Evolutionary conservation across 1,284 basidiomycete genomes (phyloP).

Genomic region (Coniferiporia sulphurascens): DNA sequence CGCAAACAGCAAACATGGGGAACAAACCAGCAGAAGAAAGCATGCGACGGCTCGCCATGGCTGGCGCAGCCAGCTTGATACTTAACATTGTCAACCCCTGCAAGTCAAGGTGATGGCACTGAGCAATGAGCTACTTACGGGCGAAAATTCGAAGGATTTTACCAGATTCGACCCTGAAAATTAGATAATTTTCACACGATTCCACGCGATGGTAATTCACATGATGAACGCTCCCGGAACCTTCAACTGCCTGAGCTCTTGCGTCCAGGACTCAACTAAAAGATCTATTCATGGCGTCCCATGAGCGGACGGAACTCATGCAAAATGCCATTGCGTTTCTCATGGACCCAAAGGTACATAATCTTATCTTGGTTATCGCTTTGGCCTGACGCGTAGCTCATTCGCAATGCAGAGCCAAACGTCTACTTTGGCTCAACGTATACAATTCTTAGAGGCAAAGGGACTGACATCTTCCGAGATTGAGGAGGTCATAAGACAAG

Average conservation of each 20-base stretch:
- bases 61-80: slow-evolving; percentile 44
- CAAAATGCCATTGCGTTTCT: slow-evolving; percentile 81
- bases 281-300: slow-evolving; percentile 37
- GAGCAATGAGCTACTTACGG: not conserved
- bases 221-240: not conserved
- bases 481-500: slow-evolving; percentile 76
- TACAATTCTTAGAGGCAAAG: slow-evolving; percentile 94
- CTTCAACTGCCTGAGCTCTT: not conserved
- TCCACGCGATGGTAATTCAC: not conserved
- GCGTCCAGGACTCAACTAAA: slow-evolving; percentile 5
- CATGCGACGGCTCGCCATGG: slow-evolving; percentile 30
- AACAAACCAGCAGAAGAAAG: slow-evolving; percentile 15
- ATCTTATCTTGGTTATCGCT: not conserved
- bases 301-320: slow-evolving; percentile 67
- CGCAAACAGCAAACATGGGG: not conserved
- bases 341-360: slow-evolving; percentile 63
- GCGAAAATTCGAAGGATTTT: slow-evolving; percentile 12
- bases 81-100: slow-evolving; percentile 33
- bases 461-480: slow-evolving; percentile 84
- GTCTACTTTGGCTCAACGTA: slow-evolving; percentile 77
- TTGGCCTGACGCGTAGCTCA: slow-evolving; percentile 12
- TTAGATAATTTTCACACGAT: slow-evolving; percentile 15
- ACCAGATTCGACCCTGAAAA: not conserved
- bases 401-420: slow-evolving; percentile 51
- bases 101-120: slow-evolving; percentile 18